Conservation (phyloP, 768 basidiomycete genomes). For the Lactarius sanguifluus region DNA sequence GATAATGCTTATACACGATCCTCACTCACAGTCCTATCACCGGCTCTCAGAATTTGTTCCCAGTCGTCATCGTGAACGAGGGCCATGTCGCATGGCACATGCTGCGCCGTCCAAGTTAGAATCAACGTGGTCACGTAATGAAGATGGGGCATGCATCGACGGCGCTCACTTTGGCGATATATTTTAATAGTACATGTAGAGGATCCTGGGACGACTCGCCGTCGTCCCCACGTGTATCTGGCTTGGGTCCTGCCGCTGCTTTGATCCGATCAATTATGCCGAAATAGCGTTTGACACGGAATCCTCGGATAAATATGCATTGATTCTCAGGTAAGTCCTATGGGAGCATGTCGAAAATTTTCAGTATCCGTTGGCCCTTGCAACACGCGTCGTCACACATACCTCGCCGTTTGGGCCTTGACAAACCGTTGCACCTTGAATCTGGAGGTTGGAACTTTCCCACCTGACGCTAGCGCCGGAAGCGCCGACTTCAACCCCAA, state of each 20-base stretch:
- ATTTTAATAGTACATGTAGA: not conserved
- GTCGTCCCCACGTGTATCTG: not conserved
- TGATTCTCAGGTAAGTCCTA: not conserved
- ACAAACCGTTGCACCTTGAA: not conserved
- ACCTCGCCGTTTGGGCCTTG: not conserved
- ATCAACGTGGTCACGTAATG: not conserved
- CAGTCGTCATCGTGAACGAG: not conserved
- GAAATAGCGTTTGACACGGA: not conserved
- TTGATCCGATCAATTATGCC: not conserved
- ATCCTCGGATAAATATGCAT: not conserved
- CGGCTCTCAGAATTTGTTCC: not conserved
- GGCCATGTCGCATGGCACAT: not conserved
- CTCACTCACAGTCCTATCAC: not conserved
- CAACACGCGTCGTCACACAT: not conserved
- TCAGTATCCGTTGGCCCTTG: not conserved
- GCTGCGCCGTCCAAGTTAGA: not conserved
- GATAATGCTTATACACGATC: not conserved
- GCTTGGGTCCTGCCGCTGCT: not conserved
- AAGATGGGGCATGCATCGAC: not conserved
- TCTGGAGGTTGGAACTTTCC: not conserved
- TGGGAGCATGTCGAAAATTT: not conserved
- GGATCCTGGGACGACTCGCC: not conserved
- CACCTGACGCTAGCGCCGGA: not conserved
- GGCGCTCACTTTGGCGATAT: not conserved
- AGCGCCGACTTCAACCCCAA: no score